phyloP scores from a whole-genome alignment of 148 eudicot genomes.

The Diospyros lotus region DNA sequence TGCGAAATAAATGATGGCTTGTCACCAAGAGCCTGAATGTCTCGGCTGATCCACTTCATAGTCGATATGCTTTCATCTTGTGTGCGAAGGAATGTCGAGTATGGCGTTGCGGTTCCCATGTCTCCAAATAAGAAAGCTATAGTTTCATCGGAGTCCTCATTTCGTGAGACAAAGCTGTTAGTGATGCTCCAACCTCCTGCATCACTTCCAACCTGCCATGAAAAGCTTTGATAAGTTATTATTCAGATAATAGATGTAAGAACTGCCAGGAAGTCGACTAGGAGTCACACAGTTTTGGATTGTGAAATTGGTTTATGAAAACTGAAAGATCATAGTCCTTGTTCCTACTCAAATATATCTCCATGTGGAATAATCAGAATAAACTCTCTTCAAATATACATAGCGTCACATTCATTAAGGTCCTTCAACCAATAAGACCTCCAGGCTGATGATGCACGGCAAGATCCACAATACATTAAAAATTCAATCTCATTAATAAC shows the following conservation, averaged over 20 bases:
- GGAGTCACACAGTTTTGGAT: not conserved
- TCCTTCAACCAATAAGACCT: not conserved
- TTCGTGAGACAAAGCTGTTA: slow-evolving; percentile 67
- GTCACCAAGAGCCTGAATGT: slow-evolving; percentile 75
- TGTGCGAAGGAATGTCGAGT: slow-evolving; percentile 62
- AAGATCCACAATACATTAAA: not conserved
- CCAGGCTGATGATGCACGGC: no score
- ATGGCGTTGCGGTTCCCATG: slow-evolving; percentile 95
- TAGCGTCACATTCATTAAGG: not conserved
- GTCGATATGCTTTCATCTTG: slow-evolving; percentile 84
- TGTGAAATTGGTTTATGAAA: not conserved
- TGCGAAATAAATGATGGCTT: slow-evolving; percentile 91
- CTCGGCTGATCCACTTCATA: slow-evolving; percentile 85
- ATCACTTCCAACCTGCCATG: slow-evolving; percentile 84
- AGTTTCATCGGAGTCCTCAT: slow-evolving; percentile 67
- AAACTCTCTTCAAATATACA: not conserved
- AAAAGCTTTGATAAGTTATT: slow-evolving; percentile 2
- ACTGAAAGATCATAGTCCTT: not conserved
- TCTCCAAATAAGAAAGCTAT: slow-evolving; percentile 87
- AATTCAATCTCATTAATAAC: not conserved
- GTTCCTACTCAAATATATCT: not conserved
- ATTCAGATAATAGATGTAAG: not conserved
- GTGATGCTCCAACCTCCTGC: slow-evolving; percentile 78
- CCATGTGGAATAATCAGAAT: not conserved
- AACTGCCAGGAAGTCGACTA: not conserved